Percentiles rank a stretch among this genome's conserved stretches.
Conservation (phyloP, 495 filamentous ascomycete species). For the Aspergillus bridgeri region DNA sequence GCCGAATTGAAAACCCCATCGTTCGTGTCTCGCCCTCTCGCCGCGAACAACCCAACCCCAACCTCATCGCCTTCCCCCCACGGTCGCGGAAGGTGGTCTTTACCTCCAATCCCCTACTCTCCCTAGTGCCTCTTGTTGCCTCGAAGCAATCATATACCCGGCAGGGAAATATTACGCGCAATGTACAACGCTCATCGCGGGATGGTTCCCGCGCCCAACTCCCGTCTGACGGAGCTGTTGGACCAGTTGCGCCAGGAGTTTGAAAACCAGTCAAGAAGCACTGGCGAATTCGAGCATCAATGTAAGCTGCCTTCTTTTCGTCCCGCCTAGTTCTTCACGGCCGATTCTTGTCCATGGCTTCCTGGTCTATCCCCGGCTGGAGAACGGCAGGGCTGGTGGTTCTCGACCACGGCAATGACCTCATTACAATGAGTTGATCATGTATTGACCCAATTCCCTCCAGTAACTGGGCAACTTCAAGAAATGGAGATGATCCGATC, state of each 20-base stretch:
- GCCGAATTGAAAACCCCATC: slow-evolving; percentile 3
- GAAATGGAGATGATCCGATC: slow-evolving; percentile 91
- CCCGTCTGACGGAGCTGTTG: slow-evolving; percentile 83
- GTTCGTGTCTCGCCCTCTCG: neutral
- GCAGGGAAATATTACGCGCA: slow-evolving; percentile 23
- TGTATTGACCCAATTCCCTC: slow-evolving; percentile 18
- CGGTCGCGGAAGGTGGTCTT: neutral
- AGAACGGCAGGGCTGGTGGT: neutral
- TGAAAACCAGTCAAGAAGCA: slow-evolving; percentile 71
- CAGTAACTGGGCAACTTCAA: slow-evolving; percentile 81
- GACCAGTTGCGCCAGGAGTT: slow-evolving; percentile 90
- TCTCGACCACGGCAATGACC: neutral
- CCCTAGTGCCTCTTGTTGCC: neutral
- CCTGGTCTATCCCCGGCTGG: neutral
- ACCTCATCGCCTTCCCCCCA: neutral
- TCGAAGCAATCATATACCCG: neutral
- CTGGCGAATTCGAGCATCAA: slow-evolving; percentile 81
- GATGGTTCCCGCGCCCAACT: slow-evolving; percentile 69
- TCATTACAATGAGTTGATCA: neutral
- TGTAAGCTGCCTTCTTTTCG: slow-evolving; percentile 58
- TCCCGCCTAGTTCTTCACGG: slow-evolving; percentile 5
- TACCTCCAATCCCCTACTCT: neutral
- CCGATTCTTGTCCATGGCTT: neutral
- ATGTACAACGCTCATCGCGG: slow-evolving; percentile 93
- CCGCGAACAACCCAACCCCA: neutral